Conservation (phyloP, 2,329 filamentous ascomycete genomes). For the Albophoma yamanashiensis region DNA sequence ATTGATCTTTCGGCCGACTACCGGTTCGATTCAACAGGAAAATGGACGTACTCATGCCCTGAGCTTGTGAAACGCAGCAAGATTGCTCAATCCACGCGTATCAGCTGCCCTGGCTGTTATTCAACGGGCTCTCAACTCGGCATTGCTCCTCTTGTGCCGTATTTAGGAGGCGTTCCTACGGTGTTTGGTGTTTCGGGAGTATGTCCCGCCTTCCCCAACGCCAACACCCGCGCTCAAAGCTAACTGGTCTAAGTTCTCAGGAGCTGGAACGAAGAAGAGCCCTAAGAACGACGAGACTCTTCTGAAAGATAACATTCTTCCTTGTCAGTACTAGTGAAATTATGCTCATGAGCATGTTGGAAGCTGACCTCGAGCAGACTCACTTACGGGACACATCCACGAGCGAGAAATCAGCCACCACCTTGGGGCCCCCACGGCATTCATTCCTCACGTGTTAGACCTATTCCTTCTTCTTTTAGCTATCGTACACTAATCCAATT, state of each 20-base stretch:
- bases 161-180: constrained; percentile 68
- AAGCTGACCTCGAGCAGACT: constrained; percentile 24
- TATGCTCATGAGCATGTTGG: too few species aligned
- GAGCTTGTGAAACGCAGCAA: constrained; percentile 70
- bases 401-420: constrained; percentile 81
- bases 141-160: constrained; percentile 66
- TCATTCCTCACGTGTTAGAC: constrained; percentile 69
- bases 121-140: constrained; percentile 87
- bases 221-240: too few species aligned
- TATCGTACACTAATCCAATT: too few species aligned
- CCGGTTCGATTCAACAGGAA: constrained; percentile 59
- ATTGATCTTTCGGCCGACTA: constrained; percentile 96
- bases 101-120: constrained; percentile 91
- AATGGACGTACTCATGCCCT: constrained; percentile 77
- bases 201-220: too few species aligned
- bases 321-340: constrained; percentile 30
- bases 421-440: constrained; percentile 64
- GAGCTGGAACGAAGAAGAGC: constrained; percentile 86
- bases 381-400: constrained; percentile 76
- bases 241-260: constrained; percentile 50
- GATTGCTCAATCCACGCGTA: constrained; percentile 69
- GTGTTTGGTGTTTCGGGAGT: constrained; percentile 79
- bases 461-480: too few species aligned
- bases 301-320: constrained; percentile 78
- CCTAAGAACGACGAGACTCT: constrained; percentile 85